A percentile compares a stretch with the other conserved stretches of the same genome.
These are phyloP conservation scores for Pulveroboletus sp. DNA, from an alignment of 768 basidiomycete genomes.

Conservation along the genomic window DNA sequence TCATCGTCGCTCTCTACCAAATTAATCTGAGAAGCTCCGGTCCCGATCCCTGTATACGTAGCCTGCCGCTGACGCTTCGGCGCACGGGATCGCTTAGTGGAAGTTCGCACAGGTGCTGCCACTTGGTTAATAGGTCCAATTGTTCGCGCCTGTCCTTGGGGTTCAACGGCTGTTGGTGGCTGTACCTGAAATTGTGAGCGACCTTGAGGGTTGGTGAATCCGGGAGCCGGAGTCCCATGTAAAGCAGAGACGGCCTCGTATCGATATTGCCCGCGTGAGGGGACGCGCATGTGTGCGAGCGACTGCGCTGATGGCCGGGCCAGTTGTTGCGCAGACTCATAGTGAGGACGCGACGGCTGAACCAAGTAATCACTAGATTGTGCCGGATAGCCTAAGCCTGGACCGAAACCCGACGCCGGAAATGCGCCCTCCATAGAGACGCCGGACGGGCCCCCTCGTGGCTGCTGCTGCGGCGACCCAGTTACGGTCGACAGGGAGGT, in stretches of 20 bases:
- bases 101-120: slow-evolving; percentile 3
- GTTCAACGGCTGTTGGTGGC: background rate
- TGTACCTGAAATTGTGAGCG: background rate
- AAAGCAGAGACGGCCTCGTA: background rate
- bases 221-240: background rate
- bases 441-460: background rate
- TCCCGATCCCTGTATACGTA: background rate
- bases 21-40: background rate
- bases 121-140: background rate
- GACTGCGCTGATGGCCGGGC: slow-evolving; percentile 4
- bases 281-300: background rate
- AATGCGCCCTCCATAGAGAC: background rate
- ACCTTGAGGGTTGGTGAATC: background rate
- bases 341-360: slow-evolving; percentile 1
- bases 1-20: slow-evolving; percentile 26
- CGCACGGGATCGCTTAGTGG: slow-evolving; percentile 20
- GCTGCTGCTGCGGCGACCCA: slow-evolving; percentile 12
- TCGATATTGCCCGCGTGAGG: slow-evolving; percentile 12
- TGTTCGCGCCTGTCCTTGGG: background rate
- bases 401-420: background rate
- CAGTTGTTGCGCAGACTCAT: slow-evolving; percentile 9
- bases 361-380: slow-evolving; percentile 1
- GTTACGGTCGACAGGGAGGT: slow-evolving; percentile 25
- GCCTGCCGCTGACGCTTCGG: slow-evolving; percentile 19
- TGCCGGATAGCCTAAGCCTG: background rate